A percentile compares a stretch with the other conserved stretches of the same genome.
These are phyloP conservation scores for Peronospora belbahrii DNA, from an alignment of 352 stramenopile genomes.

Conservation along the genomic window DNA sequence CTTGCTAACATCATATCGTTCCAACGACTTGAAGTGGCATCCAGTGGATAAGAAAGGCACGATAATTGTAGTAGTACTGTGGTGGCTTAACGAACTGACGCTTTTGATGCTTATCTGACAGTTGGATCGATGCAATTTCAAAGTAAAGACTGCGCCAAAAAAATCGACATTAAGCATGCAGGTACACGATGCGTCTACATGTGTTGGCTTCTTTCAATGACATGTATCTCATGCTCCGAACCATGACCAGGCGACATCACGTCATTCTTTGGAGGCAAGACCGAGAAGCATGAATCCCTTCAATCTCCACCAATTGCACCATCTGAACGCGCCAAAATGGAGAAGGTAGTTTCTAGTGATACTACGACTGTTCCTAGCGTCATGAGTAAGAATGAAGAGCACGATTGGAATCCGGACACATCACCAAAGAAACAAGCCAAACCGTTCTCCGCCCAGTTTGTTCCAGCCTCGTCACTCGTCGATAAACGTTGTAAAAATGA, in stretches of 20 bases:
- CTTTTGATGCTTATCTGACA: slow-evolving; percentile 16
- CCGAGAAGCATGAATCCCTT: slow-evolving; percentile 22
- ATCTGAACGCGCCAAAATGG: slow-evolving; percentile 5
- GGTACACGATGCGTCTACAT: slow-evolving; percentile 19
- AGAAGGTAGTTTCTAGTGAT: not conserved
- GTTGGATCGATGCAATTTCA: slow-evolving; percentile 74
- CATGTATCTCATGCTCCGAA: not conserved
- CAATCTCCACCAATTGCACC: not conserved
- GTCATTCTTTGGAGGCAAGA: slow-evolving; percentile 50
- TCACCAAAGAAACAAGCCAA: slow-evolving; percentile 13
- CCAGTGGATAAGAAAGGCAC: slow-evolving; percentile 69
- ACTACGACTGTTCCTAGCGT: not conserved
- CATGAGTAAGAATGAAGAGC: slow-evolving; percentile 15
- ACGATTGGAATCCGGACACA: not conserved
- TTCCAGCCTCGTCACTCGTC: slow-evolving; percentile 42
- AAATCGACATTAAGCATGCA: slow-evolving; percentile 69
- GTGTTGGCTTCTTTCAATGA: not conserved
- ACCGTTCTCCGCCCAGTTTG: slow-evolving; percentile 27
- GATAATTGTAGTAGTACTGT: not conserved
- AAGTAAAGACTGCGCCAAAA: slow-evolving; percentile 60
- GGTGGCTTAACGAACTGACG: not conserved
- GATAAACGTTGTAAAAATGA: slow-evolving; percentile 24
- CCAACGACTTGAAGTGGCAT: slow-evolving; percentile 57
- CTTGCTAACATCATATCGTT: slow-evolving; percentile 44
- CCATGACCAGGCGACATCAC: slow-evolving; percentile 52